Evolutionary conservation across 257 asterid genomes (phyloP).

Genomic region (Solanum pinnatisectum): DNA sequence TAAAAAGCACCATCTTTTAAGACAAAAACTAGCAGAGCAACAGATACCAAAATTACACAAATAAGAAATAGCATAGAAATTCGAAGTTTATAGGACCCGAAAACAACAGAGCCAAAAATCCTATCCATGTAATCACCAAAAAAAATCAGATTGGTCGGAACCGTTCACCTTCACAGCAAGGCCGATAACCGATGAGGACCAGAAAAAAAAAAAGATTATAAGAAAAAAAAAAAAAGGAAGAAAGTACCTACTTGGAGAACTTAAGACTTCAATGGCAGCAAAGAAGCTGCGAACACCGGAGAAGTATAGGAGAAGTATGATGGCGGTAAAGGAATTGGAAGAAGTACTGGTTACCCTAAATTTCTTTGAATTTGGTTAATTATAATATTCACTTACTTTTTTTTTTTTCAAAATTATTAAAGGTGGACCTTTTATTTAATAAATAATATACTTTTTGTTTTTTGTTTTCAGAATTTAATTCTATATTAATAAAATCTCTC

Average conservation of each 20-base stretch:
- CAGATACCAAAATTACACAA: background rate
- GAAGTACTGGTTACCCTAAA: background rate
- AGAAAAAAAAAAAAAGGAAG: accelerated
- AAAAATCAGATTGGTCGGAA: conserved; percentile 8
- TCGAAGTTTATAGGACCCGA: background rate
- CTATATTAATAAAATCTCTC: too few species aligned
- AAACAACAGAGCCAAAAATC: background rate
- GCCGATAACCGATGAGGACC: background rate
- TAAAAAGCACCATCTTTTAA: background rate
- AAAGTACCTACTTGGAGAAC: background rate
- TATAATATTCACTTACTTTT: background rate
- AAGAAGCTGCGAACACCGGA: background rate
- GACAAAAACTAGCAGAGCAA: background rate
- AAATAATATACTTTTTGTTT: too few species aligned
- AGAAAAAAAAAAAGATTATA: background rate
- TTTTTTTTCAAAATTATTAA: too few species aligned
- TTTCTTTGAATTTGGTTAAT: background rate
- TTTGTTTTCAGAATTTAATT: too few species aligned
- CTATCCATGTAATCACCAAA: background rate
- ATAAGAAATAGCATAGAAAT: background rate
- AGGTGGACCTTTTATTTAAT: too few species aligned
- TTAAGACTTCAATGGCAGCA: background rate
- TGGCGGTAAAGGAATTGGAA: too few species aligned
- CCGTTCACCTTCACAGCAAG: conserved; percentile 37
- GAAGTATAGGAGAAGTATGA: too few species aligned